Conservation (phyloP, 768 basidiomycete genomes). For the Rossbeevera mucosa region DNA sequence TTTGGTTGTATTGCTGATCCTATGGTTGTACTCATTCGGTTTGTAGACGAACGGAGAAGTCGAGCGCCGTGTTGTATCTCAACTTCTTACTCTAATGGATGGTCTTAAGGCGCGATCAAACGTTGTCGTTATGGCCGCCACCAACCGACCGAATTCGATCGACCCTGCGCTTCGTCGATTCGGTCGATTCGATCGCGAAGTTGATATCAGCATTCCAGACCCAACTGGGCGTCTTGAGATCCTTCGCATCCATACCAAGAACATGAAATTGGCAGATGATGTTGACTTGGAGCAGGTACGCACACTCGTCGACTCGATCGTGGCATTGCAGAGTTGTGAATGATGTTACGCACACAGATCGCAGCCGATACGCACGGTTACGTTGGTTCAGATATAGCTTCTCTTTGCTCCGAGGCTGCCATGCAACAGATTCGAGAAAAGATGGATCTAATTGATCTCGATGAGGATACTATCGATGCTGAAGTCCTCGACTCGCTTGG, state of each 20-base stretch:
- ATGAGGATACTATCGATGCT: slow-evolving; percentile 98
- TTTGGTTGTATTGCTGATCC: background rate
- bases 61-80: slow-evolving; percentile 98
- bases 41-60: slow-evolving; percentile 96
- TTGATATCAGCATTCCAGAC: slow-evolving; percentile 99
- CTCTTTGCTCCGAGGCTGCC: slow-evolving; percentile 97
- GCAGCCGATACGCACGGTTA: slow-evolving; percentile 99
- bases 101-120: slow-evolving; percentile 98
- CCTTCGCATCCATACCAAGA: slow-evolving; percentile 98
- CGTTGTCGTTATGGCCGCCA: slow-evolving; percentile 99
- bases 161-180: slow-evolving; percentile 98
- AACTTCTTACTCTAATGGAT: slow-evolving; percentile 98
- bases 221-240: slow-evolving; percentile 99
- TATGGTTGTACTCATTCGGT: slow-evolving; percentile 3
- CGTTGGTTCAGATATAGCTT: slow-evolving; percentile 96
- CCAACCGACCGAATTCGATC: slow-evolving; percentile 97
- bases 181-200: slow-evolving; percentile 98
- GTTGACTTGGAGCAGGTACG: slow-evolving; percentile 92
- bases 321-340: slow-evolving; percentile 3
- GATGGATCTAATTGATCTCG: slow-evolving; percentile 96
- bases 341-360: slow-evolving; percentile 50
- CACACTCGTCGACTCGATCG: background rate
- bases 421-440: slow-evolving; percentile 99
- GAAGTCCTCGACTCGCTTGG: slow-evolving; percentile 98
- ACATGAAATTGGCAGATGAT: slow-evolving; percentile 97